Evolutionary conservation across 345 rosid species (phyloP).

Genomic region (Bruguiera sexangula): DNA sequence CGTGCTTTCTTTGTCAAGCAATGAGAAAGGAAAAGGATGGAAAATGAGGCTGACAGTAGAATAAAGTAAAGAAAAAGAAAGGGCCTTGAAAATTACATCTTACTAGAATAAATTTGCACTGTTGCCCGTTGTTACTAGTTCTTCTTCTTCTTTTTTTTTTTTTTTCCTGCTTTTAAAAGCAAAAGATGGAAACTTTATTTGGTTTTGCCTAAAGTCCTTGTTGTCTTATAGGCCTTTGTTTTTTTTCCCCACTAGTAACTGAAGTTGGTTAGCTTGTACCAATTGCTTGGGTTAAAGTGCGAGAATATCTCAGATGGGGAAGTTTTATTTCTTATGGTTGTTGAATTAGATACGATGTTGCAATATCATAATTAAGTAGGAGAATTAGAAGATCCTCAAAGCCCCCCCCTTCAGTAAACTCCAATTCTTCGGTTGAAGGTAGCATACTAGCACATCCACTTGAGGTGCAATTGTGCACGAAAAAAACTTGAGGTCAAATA

Average conservation of each 20-base stretch:
- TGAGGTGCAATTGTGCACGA: too few species aligned
- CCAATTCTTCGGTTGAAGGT: too few species aligned
- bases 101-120: slow-evolving; percentile 36
- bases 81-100: slow-evolving; percentile 35
- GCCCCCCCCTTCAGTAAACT: too few species aligned
- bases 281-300: background rate
- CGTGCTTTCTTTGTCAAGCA: slow-evolving; percentile 43
- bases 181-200: slow-evolving; percentile 7
- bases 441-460: too few species aligned
- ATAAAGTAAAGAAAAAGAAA: slow-evolving; percentile 35
- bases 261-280: background rate
- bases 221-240: too few species aligned
- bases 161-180: background rate
- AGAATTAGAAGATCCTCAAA: slow-evolving; percentile 13
- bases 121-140: slow-evolving; percentile 5
- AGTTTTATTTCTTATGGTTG: slow-evolving; percentile 26
- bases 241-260: too few species aligned
- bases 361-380: slow-evolving; percentile 10
- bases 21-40: slow-evolving; percentile 16
- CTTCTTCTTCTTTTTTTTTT: background rate
- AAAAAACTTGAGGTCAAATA: too few species aligned
- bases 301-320: slow-evolving; percentile 2
- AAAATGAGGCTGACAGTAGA: slow-evolving; percentile 27
- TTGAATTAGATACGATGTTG: slow-evolving; percentile 20
- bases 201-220: background rate